phyloP scores from a whole-genome alignment of 352 stramenopile species.

The Pythium volutum region DNA sequence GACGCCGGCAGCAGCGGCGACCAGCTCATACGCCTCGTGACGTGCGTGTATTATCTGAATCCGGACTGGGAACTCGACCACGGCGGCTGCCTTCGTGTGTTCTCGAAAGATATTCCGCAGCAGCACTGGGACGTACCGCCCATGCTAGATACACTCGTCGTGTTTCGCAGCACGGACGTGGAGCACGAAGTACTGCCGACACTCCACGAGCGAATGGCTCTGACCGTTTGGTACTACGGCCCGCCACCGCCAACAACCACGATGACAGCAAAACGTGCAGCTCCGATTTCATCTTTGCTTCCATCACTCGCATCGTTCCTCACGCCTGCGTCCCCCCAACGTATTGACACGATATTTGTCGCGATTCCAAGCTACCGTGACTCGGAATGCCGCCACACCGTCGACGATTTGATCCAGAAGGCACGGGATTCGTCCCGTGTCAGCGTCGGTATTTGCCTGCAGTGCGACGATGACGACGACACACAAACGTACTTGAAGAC shows the following conservation, averaged over 20 bases:
- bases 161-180: slow-evolving; percentile 90
- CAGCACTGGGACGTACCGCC: slow-evolving; percentile 73
- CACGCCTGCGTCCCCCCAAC: neutral
- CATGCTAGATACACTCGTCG: slow-evolving; percentile 81
- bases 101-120: slow-evolving; percentile 20
- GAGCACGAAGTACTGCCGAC: slow-evolving; percentile 90
- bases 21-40: slow-evolving; percentile 57
- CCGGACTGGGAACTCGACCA: slow-evolving; percentile 55
- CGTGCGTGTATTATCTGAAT: slow-evolving; percentile 88
- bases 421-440: slow-evolving; percentile 69
- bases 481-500: slow-evolving; percentile 35
- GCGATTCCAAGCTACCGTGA: slow-evolving; percentile 93
- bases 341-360: slow-evolving; percentile 85
- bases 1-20: slow-evolving; percentile 16
- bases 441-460: slow-evolving; percentile 85
- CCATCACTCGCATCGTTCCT: neutral
- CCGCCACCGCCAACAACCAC: slow-evolving; percentile 4
- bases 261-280: neutral
- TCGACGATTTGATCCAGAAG: slow-evolving; percentile 65
- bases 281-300: too few relatives aligned
- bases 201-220: slow-evolving; percentile 77
- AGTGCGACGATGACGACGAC: slow-evolving; percentile 59
- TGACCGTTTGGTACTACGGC: slow-evolving; percentile 95
- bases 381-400: slow-evolving; percentile 82
- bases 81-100: slow-evolving; percentile 67